Conservation (phyloP, 2,329 filamentous ascomycete species). For the Claviceps digitariae region DNA sequence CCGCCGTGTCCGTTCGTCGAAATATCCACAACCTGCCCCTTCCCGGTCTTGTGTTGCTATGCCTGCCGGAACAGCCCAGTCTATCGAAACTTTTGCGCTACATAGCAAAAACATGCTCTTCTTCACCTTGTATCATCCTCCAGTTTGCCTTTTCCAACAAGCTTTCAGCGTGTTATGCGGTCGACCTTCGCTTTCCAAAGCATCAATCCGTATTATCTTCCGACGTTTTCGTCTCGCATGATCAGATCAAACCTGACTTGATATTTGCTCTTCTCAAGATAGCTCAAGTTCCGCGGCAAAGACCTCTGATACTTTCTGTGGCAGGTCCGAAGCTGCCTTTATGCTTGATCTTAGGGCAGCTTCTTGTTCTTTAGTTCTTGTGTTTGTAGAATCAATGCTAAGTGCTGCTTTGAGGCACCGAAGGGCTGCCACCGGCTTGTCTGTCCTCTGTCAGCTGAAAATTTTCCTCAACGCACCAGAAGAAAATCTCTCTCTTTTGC, state of each 20-base stretch:
- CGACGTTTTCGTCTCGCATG: not conserved
- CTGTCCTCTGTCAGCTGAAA: slow-evolving; percentile 28
- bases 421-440: slow-evolving; percentile 76
- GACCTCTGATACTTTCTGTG: slow-evolving; percentile 52
- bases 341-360: slow-evolving; percentile 54
- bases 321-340: slow-evolving; percentile 41
- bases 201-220: too few species aligned
- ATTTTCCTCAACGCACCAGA: not conserved
- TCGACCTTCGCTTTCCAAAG: too few species aligned
- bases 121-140: too few species aligned
- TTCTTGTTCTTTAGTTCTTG: slow-evolving; percentile 63
- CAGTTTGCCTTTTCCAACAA: too few species aligned
- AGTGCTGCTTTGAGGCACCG: slow-evolving; percentile 68
- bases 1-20: not conserved
- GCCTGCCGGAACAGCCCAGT: not conserved
- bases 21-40: not conserved
- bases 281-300: slow-evolving; percentile 55
- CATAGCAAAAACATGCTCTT: not conserved
- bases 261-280: slow-evolving; percentile 6
- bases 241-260: not conserved
- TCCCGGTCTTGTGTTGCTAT: not conserved
- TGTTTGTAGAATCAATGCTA: slow-evolving; percentile 53
- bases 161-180: too few species aligned
- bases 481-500: not conserved
- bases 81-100: not conserved